Evolutionary conservation across 345 rosid genomes (phyloP).

Genomic region (Brassica nigra): DNA sequence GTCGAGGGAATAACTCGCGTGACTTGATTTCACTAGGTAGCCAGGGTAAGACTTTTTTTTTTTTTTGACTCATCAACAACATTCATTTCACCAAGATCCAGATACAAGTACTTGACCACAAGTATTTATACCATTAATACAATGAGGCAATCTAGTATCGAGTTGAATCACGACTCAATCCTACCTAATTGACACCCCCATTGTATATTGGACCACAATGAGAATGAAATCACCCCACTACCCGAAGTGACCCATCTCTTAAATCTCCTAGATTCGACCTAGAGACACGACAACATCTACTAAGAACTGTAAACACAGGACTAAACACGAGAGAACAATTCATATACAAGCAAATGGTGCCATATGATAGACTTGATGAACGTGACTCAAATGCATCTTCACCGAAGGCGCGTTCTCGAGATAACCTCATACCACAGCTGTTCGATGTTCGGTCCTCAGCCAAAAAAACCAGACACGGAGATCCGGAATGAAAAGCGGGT

Average conservation of each 20-base stretch:
- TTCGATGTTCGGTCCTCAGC: neutral
- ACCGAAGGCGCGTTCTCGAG: neutral
- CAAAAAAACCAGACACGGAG: neutral
- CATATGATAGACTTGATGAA: neutral
- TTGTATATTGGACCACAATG: neutral
- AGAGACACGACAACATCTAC: neutral
- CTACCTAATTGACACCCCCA: neutral
- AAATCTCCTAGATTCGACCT: neutral
- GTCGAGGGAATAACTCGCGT: constrained; percentile 6
- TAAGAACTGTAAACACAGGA: neutral
- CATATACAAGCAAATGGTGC: neutral
- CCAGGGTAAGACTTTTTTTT: neutral
- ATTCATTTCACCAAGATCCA: too few relatives aligned
- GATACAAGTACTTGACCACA: too few relatives aligned
- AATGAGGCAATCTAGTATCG: neutral
- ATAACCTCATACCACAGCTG: neutral
- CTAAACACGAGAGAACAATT: neutral
- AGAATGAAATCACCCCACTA: neutral
- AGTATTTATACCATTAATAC: neutral
- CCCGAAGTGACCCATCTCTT: neutral
- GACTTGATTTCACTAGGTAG: neutral
- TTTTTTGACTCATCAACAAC: too few relatives aligned
- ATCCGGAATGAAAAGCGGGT: neutral
- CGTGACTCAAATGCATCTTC: neutral
- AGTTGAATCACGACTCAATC: neutral